These are phyloP conservation scores for Rhynchosporium agropyri DNA, from an alignment of 2,329 filamentous ascomycete genomes.

Conservation along the genomic window DNA sequence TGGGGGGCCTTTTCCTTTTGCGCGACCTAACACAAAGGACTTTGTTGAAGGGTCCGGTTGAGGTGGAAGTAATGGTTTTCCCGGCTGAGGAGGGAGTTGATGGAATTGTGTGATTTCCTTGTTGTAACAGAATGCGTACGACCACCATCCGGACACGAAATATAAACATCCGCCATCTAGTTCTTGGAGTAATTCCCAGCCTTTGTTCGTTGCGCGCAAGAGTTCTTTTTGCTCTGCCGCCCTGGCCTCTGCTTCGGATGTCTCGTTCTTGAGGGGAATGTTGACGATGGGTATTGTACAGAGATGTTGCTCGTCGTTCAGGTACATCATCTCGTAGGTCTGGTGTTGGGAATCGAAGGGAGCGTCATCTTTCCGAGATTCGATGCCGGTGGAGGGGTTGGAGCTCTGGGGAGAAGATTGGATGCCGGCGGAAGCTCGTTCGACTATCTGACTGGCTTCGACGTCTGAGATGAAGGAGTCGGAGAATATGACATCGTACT, in stretches of 20 bases:
- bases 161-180: conserved; percentile 73
- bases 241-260: conserved; percentile 52
- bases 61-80: conserved; percentile 64
- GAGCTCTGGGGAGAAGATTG: conserved; percentile 30
- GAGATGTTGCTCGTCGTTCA: conserved; percentile 61
- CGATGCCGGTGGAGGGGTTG: conserved; percentile 33
- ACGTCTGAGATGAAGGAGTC: conserved; percentile 61
- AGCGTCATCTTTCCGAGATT: conserved; percentile 26
- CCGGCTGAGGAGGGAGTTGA: conserved; percentile 62
- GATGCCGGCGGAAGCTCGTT: conserved; percentile 36
- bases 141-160: conserved; percentile 75
- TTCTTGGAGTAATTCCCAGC: conserved; percentile 67
- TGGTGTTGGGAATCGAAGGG: conserved; percentile 35
- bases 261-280: conserved; percentile 49
- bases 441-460: conserved; percentile 55
- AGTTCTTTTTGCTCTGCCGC: conserved; percentile 68
- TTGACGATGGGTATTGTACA: conserved; percentile 66
- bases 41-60: conserved; percentile 65
- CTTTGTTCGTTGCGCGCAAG: conserved; percentile 65
- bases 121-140: conserved; percentile 75
- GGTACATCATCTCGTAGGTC: conserved; percentile 61
- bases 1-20: conserved; percentile 41
- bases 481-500: conserved; percentile 68
- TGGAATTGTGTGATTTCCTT: conserved; percentile 73
- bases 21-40: conserved; percentile 65